A percentile compares a stretch with the other conserved stretches of the same genome.
Conservation (phyloP, 163 green algal species). For the Prototheca cutis region DNA sequence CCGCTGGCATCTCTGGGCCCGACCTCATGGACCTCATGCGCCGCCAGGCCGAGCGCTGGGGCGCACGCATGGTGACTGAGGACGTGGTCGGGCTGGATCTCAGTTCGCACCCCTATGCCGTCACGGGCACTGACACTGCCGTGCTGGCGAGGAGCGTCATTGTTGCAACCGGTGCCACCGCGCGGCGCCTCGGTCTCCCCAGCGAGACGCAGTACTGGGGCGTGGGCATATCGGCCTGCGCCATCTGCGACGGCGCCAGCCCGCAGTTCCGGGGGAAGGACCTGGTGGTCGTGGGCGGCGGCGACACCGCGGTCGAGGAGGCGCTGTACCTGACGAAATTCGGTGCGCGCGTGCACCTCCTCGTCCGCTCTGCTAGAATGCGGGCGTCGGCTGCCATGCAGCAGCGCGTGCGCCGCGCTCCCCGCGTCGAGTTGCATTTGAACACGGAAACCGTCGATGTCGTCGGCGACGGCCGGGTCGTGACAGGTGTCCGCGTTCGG, state of each 20-base stretch:
- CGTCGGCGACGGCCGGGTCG: constrained; percentile 42
- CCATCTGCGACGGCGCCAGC: constrained; percentile 93
- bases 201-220: constrained; percentile 85
- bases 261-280: constrained; percentile 81
- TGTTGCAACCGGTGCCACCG: constrained; percentile 92
- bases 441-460: constrained; percentile 80
- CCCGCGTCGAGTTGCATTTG: constrained; percentile 73
- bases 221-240: constrained; percentile 89
- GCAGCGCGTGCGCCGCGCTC: constrained; percentile 48
- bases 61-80: constrained; percentile 79
- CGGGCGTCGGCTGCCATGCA: constrained; percentile 86
- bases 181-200: constrained; percentile 76
- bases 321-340: constrained; percentile 99
- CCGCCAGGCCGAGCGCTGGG: constrained; percentile 85
- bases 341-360: constrained; percentile 79
- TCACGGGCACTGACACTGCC: constrained; percentile 22
- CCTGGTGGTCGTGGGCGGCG: constrained; percentile 90
- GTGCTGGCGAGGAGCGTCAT: constrained; percentile 76
- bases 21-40: constrained; percentile 99
- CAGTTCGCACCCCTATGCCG: background rate
- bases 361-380: constrained; percentile 75
- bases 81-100: constrained; percentile 87
- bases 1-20: constrained; percentile 91
- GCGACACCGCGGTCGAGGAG: constrained; percentile 93
- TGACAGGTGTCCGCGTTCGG: constrained; percentile 54